phyloP scores from a whole-genome alignment of 306 rosid genomes.

The Delonix regia region DNA sequence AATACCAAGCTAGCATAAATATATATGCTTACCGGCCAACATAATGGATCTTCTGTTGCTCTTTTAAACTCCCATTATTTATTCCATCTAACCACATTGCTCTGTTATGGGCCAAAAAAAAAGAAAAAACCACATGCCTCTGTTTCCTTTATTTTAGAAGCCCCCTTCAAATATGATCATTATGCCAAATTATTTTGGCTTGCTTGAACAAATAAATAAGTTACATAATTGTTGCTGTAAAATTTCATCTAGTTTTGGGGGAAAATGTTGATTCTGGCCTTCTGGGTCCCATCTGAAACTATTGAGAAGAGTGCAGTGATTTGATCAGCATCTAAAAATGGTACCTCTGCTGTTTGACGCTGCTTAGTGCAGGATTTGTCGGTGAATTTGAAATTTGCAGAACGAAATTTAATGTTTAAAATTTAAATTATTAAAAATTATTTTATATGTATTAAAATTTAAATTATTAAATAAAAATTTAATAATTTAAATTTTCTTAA shows the following conservation, averaged over 20 bases:
- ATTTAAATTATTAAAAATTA: too few relatives aligned
- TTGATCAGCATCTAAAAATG: slow-evolving; percentile 1
- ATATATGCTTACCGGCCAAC: slow-evolving; percentile 37
- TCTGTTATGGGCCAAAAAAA: too few relatives aligned
- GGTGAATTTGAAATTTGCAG: too few relatives aligned
- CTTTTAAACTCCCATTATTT: slow-evolving; percentile 31
- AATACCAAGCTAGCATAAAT: slow-evolving; percentile 10
- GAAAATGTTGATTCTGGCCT: slow-evolving; percentile 5
- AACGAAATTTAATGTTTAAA: too few relatives aligned
- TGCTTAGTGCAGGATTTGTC: too few relatives aligned
- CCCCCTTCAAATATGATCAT: not conserved
- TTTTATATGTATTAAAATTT: too few relatives aligned
- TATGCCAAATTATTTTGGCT: slow-evolving; percentile 3
- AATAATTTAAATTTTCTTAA: too few relatives aligned
- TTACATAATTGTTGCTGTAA: not conserved
- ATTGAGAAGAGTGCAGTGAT: not conserved
- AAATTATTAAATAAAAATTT: too few relatives aligned
- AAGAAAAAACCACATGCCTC: too few relatives aligned
- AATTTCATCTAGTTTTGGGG: not conserved
- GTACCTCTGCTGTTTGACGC: not conserved
- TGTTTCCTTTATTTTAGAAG: slow-evolving; percentile 16
- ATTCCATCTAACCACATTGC: slow-evolving; percentile 42
- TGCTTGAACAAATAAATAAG: not conserved
- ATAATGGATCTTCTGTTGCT: slow-evolving; percentile 45
- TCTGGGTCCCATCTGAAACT: slow-evolving; percentile 15